Percentiles rank a stretch among this genome's conserved stretches.
These are phyloP conservation scores for Gymnopilus junonius DNA, from an alignment of 768 basidiomycete species.

Conservation along the genomic window DNA sequence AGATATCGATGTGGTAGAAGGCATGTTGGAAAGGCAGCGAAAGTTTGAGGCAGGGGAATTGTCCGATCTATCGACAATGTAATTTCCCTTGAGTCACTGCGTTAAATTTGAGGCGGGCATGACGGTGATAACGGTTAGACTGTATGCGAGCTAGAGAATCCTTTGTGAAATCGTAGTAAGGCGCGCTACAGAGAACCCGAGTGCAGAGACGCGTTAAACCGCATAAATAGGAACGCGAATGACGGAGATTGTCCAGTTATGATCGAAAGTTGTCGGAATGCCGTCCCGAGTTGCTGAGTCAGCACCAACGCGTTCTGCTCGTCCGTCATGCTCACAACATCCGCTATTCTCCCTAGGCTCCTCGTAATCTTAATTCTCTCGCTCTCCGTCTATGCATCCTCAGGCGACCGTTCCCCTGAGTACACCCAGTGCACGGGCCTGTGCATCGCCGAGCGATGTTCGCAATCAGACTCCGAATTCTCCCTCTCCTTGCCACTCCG, in stretches of 20 bases:
- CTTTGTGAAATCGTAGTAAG: too few species aligned
- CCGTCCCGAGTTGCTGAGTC: neutral
- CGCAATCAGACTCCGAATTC: constrained; percentile 25
- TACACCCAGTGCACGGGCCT: constrained; percentile 55
- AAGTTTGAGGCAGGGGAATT: neutral
- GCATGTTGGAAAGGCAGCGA: neutral
- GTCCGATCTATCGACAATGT: neutral
- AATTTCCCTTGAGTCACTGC: neutral
- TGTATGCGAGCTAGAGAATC: too few species aligned
- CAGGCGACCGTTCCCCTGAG: constrained; percentile 61
- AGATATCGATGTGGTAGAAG: neutral
- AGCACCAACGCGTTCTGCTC: neutral
- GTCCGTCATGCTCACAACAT: neutral
- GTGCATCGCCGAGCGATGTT: constrained; percentile 49
- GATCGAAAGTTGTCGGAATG: too few species aligned
- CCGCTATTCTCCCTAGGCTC: neutral
- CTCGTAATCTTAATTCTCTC: constrained; percentile 5
- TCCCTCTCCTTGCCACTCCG: constrained; percentile 58
- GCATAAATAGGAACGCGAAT: neutral
- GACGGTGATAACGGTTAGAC: neutral
- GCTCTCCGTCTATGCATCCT: constrained; percentile 46
- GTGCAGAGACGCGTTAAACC: neutral
- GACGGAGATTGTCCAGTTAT: too few species aligned
- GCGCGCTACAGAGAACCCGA: too few species aligned
- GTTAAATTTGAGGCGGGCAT: neutral